These are phyloP conservation scores for Neonectria ditissima DNA, from an alignment of 2,329 filamentous ascomycete species.

Conservation along the genomic window DNA sequence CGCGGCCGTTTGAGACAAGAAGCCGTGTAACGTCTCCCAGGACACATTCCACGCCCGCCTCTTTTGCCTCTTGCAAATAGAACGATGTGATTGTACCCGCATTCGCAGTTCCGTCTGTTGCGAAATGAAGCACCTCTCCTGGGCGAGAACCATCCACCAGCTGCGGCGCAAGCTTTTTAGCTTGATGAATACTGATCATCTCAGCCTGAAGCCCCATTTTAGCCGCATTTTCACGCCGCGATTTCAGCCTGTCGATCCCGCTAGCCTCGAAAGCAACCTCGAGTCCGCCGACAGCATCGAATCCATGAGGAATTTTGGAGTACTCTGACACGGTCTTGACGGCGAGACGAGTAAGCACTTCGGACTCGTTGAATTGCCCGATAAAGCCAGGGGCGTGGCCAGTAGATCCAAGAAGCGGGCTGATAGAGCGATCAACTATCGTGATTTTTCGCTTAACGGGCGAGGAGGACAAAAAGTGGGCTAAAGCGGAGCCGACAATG, in stretches of 20 bases:
- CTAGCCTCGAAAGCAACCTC: conserved; percentile 34
- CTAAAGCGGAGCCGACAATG: conserved; percentile 34
- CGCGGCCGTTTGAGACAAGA: not conserved
- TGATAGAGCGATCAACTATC: conserved; percentile 36
- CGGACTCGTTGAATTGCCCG: conserved; percentile 42
- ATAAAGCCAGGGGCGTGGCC: conserved; percentile 39
- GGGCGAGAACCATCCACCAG: conserved; percentile 24
- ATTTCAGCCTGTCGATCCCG: conserved; percentile 23
- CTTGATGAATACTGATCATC: conserved; percentile 28
- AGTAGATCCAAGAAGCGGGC: conserved; percentile 31
- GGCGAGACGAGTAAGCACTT: conserved; percentile 37
- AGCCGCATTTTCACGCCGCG: conserved; percentile 21
- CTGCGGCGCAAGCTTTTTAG: conserved; percentile 29
- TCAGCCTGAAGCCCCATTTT: conserved; percentile 25
- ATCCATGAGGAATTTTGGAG: conserved; percentile 35
- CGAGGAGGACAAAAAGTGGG: conserved; percentile 27
- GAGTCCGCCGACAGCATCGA: conserved; percentile 35
- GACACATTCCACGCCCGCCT: conserved; percentile 24
- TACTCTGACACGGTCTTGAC: conserved; percentile 39
- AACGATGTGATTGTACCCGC: conserved; percentile 29
- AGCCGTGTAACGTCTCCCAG: conserved; percentile 32
- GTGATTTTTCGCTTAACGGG: conserved; percentile 27
- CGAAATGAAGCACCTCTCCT: conserved; percentile 33
- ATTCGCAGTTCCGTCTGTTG: conserved; percentile 38
- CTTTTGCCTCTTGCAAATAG: conserved; percentile 32